A percentile compares a stretch with the other conserved stretches of the same genome.
Evolutionary conservation across 1,284 basidiomycete genomes (phyloP).

Genomic region (Peniophora sp.): DNA sequence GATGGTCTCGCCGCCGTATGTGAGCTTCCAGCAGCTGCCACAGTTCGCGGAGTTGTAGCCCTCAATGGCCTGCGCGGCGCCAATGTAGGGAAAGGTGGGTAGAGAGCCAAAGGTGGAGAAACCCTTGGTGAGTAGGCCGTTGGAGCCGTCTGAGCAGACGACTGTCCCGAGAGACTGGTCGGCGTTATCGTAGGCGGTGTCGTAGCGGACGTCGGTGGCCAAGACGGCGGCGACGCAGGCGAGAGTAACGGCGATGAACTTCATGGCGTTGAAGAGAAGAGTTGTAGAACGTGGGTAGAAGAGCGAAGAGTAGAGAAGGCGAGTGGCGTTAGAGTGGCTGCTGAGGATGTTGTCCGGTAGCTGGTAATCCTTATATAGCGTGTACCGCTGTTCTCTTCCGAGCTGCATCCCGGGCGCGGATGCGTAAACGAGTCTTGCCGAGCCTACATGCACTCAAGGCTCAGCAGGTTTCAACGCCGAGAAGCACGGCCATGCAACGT

Average conservation of each 20-base stretch:
- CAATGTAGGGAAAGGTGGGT: slow-evolving; percentile 36
- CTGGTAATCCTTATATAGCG: too few relatives aligned
- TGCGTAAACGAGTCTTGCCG: too few relatives aligned
- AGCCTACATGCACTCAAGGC: too few relatives aligned
- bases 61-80: slow-evolving; percentile 30
- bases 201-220: slow-evolving; percentile 29
- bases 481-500: too few relatives aligned
- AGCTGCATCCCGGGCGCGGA: too few relatives aligned
- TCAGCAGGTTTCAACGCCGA: too few relatives aligned
- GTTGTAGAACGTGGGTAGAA: too few relatives aligned
- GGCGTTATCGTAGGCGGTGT: slow-evolving; percentile 32
- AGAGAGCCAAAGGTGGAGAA: slow-evolving; percentile 32
- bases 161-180: slow-evolving; percentile 28
- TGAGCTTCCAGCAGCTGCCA: slow-evolving; percentile 42
- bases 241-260: neutral
- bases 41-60: slow-evolving; percentile 39
- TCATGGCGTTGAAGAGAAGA: too few relatives aligned
- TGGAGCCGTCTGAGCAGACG: slow-evolving; percentile 42
- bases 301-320: too few relatives aligned
- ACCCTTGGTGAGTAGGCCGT: slow-evolving; percentile 36
- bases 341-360: too few relatives aligned
- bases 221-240: slow-evolving; percentile 4
- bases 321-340: too few relatives aligned
- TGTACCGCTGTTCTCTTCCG: too few relatives aligned
- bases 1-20: slow-evolving; percentile 29